phyloP scores from a whole-genome alignment of 2,329 filamentous ascomycete species.

The Mycogone perniciosa region DNA sequence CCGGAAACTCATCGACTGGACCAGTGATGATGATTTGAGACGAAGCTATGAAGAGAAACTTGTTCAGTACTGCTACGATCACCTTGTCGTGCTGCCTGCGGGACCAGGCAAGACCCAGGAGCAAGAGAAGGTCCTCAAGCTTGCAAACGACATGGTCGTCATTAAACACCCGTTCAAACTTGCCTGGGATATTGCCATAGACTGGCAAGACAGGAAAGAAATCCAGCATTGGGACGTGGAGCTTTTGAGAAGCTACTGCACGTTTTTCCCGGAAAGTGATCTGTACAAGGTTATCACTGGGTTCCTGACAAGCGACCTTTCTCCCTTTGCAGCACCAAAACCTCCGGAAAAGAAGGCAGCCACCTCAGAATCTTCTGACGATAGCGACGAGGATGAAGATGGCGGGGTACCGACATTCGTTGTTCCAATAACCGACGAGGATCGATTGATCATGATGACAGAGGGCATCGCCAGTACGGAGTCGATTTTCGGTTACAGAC shows the following conservation, averaged over 20 bases:
- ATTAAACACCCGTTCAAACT: conserved; percentile 86
- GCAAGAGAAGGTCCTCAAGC: conserved; percentile 63
- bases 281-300: conserved; percentile 75
- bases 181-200: conserved; percentile 85
- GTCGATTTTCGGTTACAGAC: conserved; percentile 75
- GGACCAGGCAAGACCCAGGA: conserved; percentile 63
- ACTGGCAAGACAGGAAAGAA: conserved; percentile 77
- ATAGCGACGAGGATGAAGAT: conserved; percentile 55
- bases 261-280: conserved; percentile 77
- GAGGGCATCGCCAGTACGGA: conserved; percentile 61
- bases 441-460: conserved; percentile 73
- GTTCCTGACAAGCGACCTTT: conserved; percentile 76
- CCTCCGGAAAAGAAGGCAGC: conserved; percentile 18
- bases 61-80: conserved; percentile 72
- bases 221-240: conserved; percentile 71
- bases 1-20: conserved; percentile 82
- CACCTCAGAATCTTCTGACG: conserved; percentile 36
- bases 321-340: conserved; percentile 59
- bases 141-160: conserved; percentile 90
- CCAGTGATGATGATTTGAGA: conserved; percentile 74
- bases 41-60: conserved; percentile 87
- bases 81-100: conserved; percentile 60
- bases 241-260: conserved; percentile 72
- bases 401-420: conserved; percentile 47
- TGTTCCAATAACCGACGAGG: conserved; percentile 63